A percentile compares a stretch with the other conserved stretches of the same genome.
Evolutionary conservation across 495 filamentous ascomycete genomes (phyloP).

Genomic region (Aspergillus mulundensis): DNA sequence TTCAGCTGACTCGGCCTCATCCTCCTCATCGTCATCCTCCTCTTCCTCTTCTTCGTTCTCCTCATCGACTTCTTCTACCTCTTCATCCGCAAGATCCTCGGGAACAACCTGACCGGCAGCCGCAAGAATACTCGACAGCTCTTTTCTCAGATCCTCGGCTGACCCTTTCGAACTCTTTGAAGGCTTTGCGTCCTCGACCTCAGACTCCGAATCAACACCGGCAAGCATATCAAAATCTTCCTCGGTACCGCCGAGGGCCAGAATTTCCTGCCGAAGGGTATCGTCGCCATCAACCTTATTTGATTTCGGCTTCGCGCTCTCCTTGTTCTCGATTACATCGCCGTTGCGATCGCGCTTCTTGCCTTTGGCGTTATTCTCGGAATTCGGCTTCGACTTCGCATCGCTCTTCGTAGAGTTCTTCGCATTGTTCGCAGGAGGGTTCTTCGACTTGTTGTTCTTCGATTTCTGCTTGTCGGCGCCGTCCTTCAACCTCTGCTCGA

Average conservation of each 20-base stretch:
- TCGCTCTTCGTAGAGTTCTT: constrained; percentile 28
- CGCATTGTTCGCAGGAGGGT: constrained; percentile 15
- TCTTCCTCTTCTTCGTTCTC: constrained; percentile 25
- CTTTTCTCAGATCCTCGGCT: constrained; percentile 38
- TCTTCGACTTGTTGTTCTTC: constrained; percentile 37
- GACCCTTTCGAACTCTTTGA: constrained; percentile 23
- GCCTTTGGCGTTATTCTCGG: constrained; percentile 40
- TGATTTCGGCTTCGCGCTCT: constrained; percentile 24
- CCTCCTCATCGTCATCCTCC: constrained; percentile 32
- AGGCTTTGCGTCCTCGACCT: constrained; percentile 39
- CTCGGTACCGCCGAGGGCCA: constrained; percentile 71
- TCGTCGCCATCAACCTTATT: constrained; percentile 27
- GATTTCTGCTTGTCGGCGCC: constrained; percentile 43
- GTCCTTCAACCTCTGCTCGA: constrained; percentile 52
- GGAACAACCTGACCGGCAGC: constrained; percentile 42
- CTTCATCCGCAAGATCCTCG: constrained; percentile 40
- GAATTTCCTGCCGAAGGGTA: constrained; percentile 63
- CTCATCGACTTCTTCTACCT: constrained; percentile 42
- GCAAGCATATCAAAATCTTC: constrained; percentile 67
- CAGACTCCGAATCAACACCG: constrained; percentile 57
- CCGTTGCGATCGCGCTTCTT: constrained; percentile 51
- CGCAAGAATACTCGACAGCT: constrained; percentile 41
- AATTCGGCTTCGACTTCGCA: constrained; percentile 27
- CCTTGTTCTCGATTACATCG: constrained; percentile 42
- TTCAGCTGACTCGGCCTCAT: constrained; percentile 41